Evolutionary conservation across 1,284 basidiomycete species (phyloP), one percentile per base, ranked within the genome.

Genomic region (Malassezia dermatis): DNA sequence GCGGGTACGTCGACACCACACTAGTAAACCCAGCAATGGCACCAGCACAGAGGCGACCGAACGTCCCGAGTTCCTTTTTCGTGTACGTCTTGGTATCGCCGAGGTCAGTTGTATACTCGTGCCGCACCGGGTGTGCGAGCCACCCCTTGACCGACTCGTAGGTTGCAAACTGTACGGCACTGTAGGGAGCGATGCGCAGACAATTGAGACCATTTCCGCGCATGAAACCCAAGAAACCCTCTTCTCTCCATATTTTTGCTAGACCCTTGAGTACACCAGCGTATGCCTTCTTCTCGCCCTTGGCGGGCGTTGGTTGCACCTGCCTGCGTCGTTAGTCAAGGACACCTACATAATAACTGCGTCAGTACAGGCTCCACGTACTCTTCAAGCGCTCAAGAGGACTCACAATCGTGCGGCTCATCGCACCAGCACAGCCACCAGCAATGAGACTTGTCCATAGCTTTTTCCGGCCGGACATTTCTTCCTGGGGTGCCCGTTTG

Each of bases 221-320:
- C 89, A 94, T 91, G 75, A 84, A 90, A 3, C 91, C 91, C 65
- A 78, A 81, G 75, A 90, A 86, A 1, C 90, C 91, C 76, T 95
- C 91, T 72, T 93, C 89, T 63, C 79, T 79, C 86, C 88, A 93
- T 84, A 94, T 94, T 50, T 67, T 69, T 37, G 53, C 45, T 0
- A 74, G 60, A 4, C 71, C 71, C 0, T 61, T 55, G 51, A 60
- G 59, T n/a, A 74, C 71, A 23, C 69, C 67, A 15, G 60, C 40
- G 54, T 74, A 72, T 12, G 72, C 59, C 32, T 67, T 50, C 37
- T 69, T 61, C 47, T 42, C 51, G 26, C 53, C 48, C 13, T 45
- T 51, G n/a, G 4, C 28, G 6, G 51, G 31, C 32, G 40, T 32
- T 2, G 71, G 71, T 50, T 73, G 71, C 0, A 73, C 61, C 46